Evolutionary conservation across 2,329 filamentous ascomycete genomes (phyloP), one percentile per base, ranked within the genome.

Genomic region (Fusarium udum): DNA sequence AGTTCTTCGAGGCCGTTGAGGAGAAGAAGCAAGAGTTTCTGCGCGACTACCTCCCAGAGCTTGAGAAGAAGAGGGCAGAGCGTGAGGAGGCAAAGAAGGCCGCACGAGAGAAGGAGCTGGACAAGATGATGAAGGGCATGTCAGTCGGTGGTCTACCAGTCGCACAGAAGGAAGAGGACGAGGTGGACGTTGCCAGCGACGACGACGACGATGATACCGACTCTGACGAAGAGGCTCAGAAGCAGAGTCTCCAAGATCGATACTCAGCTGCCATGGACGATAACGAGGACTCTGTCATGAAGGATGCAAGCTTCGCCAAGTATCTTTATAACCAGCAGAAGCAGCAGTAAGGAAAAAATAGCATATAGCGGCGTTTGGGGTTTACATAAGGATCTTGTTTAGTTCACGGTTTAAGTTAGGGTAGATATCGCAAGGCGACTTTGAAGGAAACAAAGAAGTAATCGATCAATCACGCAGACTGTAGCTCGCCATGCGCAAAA

Each of bases 81-180:
- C 89, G 95, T 31, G 93, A 97, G 69, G 89, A 92, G 69, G 88
- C 91, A 75, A 95, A 95, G 85, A 87, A 90, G 69, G 88, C 88
- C 66, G 84, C 89, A 34, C 88, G 95, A 51, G 92, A 97, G 78
- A 90, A 92, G 78, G 95, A 99, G 81, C 84, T 99, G 34, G 93
- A 93, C 69, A 95, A 94, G 85, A 90, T 99, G 86, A 97, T 99
- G 95, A 92, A 92, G 80, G 95, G 96, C 76, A 97, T 99, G 93
- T 85, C 85, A 6, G 86, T 88, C 72, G 82, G 81, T 16, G 77
- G 66, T 9, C 75, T 73, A 2, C 68, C 72, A 7, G 80, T 75
- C 51, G 83, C 84, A 24, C 80, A 86, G 78, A 81, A 86, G 78
- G 70, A 84, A 15, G 86, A 86, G 63, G 83, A 81, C 39, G 82